Evolutionary conservation across 805 yeast genomes (phyloP).

Genomic region (Candida insectalens): DNA sequence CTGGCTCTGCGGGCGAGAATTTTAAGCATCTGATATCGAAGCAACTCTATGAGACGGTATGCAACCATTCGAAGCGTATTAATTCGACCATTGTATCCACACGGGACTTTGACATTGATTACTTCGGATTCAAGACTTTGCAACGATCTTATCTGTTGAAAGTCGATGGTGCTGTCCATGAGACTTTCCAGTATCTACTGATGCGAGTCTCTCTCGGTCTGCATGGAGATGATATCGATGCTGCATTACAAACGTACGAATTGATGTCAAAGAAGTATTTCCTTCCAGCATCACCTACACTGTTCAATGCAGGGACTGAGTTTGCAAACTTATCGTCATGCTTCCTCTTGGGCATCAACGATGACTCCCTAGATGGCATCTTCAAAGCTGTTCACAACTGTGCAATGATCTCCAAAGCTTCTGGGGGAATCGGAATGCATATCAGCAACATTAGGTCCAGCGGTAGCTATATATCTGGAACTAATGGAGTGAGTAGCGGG

Average conservation of each 20-base stretch:
- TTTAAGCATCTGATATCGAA: slow-evolving; percentile 57
- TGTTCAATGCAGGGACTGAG: slow-evolving; percentile 89
- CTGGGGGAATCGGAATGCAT: slow-evolving; percentile 94
- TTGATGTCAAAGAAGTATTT: slow-evolving; percentile 81
- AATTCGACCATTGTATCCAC: slow-evolving; percentile 60
- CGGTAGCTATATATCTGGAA: slow-evolving; percentile 84
- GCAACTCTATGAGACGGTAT: slow-evolving; percentile 47
- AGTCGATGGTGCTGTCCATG: slow-evolving; percentile 58
- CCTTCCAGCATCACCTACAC: slow-evolving; percentile 92
- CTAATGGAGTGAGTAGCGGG: slow-evolving; percentile 90
- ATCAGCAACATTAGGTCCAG: slow-evolving; percentile 78
- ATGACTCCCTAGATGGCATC: slow-evolving; percentile 93
- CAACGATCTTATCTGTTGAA: slow-evolving; percentile 76
- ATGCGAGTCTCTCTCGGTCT: slow-evolving; percentile 91
- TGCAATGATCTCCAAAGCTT: slow-evolving; percentile 86
- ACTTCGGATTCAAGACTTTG: slow-evolving; percentile 88
- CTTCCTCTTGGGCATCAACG: slow-evolving; percentile 83
- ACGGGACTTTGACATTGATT: slow-evolving; percentile 71
- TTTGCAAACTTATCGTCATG: slow-evolving; percentile 84
- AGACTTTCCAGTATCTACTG: slow-evolving; percentile 85
- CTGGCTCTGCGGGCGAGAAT: slow-evolving; percentile 31
- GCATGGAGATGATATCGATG: slow-evolving; percentile 58
- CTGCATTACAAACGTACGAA: slow-evolving; percentile 73
- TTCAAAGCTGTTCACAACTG: slow-evolving; percentile 81
- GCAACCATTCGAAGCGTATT: slow-evolving; percentile 46